Conservation (phyloP, 2,329 filamentous ascomycete genomes). For the Truncatella angustata region DNA sequence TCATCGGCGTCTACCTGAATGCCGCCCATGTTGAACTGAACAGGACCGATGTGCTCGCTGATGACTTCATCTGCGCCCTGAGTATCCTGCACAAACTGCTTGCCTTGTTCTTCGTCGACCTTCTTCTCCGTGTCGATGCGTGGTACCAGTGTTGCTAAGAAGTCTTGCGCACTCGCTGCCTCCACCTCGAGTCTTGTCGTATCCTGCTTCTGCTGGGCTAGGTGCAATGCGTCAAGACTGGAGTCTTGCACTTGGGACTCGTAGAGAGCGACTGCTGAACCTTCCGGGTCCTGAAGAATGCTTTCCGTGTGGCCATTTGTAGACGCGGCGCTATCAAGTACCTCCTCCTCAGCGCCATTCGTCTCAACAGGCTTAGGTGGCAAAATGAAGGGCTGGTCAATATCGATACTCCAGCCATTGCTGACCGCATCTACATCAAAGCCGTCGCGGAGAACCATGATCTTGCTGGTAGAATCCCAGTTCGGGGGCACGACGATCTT, state of each 20-base stretch:
- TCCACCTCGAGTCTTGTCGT: constrained; percentile 57
- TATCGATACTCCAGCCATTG: constrained; percentile 81
- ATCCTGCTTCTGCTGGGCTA: constrained; percentile 47
- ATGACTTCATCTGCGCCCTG: constrained; percentile 39
- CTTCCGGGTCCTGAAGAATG: constrained; percentile 42
- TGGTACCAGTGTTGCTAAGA: constrained; percentile 72
- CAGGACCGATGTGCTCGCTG: constrained; percentile 85
- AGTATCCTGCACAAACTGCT: constrained; percentile 30
- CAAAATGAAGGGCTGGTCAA: constrained; percentile 55
- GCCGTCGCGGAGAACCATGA: constrained; percentile 83
- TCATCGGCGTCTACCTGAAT: constrained; percentile 95
- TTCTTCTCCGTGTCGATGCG: constrained; percentile 67
- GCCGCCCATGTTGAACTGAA: constrained; percentile 97
- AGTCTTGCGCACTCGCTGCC: constrained; percentile 73
- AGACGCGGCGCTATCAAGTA: neutral
- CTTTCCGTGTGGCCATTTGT: constrained; percentile 15
- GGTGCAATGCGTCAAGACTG: constrained; percentile 59
- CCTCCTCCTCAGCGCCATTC: constrained; percentile 4
- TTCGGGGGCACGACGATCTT: constrained; percentile 94
- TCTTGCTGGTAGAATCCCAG: constrained; percentile 99
- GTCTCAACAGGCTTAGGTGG: constrained; percentile 23
- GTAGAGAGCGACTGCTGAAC: constrained; percentile 69
- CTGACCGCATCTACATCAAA: constrained; percentile 90
- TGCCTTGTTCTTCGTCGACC: constrained; percentile 45
- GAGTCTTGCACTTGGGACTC: constrained; percentile 79